Evolutionary conservation across 2,329 filamentous ascomycete genomes (phyloP).

Genomic region (Trichophyton benhamiae): DNA sequence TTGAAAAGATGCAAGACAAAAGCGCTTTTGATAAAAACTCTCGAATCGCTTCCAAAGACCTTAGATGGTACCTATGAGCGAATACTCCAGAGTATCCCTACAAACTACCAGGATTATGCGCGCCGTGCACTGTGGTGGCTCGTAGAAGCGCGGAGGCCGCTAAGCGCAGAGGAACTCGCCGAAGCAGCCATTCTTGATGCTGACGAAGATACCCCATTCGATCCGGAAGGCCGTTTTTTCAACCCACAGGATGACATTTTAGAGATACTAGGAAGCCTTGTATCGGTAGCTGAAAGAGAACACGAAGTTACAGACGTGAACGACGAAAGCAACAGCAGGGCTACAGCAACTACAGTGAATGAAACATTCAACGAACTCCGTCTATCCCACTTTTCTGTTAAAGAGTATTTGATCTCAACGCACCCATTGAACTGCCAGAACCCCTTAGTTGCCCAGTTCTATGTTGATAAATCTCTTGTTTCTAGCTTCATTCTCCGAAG

Average conservation of each 20-base stretch:
- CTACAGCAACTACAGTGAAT: not conserved
- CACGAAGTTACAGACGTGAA: not conserved
- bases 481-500: not conserved
- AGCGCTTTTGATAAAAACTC: not conserved
- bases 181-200: not conserved
- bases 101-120: slow-evolving; percentile 4
- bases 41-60: slow-evolving; percentile 16
- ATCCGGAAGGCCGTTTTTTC: not conserved
- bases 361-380: not conserved
- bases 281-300: not conserved
- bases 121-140: not conserved
- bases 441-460: not conserved
- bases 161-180: not conserved
- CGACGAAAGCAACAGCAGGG: not conserved
- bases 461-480: not conserved
- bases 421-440: not conserved
- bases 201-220: not conserved
- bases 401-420: not conserved
- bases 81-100: slow-evolving; percentile 13
- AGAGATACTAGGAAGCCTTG: not conserved
- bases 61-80: slow-evolving; percentile 19
- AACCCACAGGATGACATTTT: not conserved
- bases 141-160: not conserved
- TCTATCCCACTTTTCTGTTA: not conserved
- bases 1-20: slow-evolving; percentile 15